Base-by-base conservation (phyloP, 1,139 yeast species). In the Blastobotrys elegans region DNA sequence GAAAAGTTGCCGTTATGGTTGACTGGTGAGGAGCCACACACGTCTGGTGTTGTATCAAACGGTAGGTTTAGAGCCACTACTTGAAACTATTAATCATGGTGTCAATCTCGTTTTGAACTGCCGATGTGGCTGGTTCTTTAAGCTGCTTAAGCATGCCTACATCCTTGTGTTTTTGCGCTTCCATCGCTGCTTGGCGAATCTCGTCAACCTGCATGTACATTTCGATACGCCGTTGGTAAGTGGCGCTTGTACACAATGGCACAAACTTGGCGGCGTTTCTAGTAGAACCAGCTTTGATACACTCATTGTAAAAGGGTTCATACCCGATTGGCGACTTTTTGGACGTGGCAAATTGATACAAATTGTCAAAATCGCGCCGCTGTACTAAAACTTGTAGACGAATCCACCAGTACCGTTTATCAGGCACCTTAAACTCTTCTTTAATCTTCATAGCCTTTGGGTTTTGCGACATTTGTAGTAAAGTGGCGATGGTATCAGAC, bases 311-410 rank as follows among this genome's bases (percentile, higher is more conserved):
- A 54, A 88, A 80, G 1, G 83, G 80, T 53, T 74, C 75, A 54
- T 82, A 84, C 0, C 94, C 94, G 48, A 88, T 84, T 0, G 90
- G 88, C 0, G 94, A 76, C 56, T 77, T 80, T 48, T 74, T 72
- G 8, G 74, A 63, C 1, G 62, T 65, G 0, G 76, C 71, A 58
- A 77, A 72, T 34, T 70, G 66, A 53, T 67, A 77, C 32, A 90
- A 64, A 43, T 78, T 80, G 26, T 81, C 85, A 71, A 84, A 86
- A 44, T 82, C 80, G 6, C 76, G 71, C 1, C 72, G 59, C 13
- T 72, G 66, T 1, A 80, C 71, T 45, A 79, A 72, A 0, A 77
- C 75, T 20, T 76, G 75, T 18, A 89, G 64, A 21, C 81, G 79
- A 27, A 82, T 66, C 67, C 79, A 76, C 74, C 88, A 81, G 53